Evolutionary conservation across 1,284 basidiomycete genomes (phyloP).

Genomic region (Rugiboletus extremiorientalis): DNA sequence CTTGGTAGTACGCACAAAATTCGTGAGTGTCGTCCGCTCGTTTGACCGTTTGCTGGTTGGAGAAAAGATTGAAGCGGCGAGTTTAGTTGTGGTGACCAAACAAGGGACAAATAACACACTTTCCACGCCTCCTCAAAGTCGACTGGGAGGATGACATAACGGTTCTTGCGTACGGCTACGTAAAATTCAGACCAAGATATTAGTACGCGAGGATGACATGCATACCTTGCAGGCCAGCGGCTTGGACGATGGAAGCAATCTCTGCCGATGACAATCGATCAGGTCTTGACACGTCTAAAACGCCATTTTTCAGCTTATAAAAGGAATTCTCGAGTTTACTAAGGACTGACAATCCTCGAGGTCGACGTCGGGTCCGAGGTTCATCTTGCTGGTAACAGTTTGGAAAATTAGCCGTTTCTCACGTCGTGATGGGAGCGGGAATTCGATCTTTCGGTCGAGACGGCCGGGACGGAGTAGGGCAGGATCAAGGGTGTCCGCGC

Average conservation of each 20-base stretch:
- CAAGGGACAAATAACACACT: constrained; percentile 60
- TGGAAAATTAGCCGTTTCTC: constrained; percentile 99
- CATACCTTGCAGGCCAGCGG: constrained; percentile 93
- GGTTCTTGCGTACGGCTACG: constrained; percentile 93
- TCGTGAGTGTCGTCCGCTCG: constrained; percentile 91
- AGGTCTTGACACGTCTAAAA: constrained; percentile 90
- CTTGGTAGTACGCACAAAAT: constrained; percentile 70
- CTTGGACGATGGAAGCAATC: constrained; percentile 95
- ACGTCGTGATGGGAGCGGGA: constrained; percentile 91
- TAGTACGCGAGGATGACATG: neutral
- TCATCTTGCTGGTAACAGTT: constrained; percentile 97
- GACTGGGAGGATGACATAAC: constrained; percentile 94
- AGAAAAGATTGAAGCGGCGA: constrained; percentile 36
- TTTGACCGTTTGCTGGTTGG: constrained; percentile 86
- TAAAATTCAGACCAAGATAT: constrained; percentile 3
- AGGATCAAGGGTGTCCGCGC: constrained; percentile 95
- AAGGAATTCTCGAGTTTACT: neutral
- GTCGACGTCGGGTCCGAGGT: constrained; percentile 96
- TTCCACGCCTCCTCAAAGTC: constrained; percentile 99
- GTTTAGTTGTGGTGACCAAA: constrained; percentile 43
- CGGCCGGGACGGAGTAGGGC: constrained; percentile 97
- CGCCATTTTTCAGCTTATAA: constrained; percentile 8
- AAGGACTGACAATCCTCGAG: constrained; percentile 87
- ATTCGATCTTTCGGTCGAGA: constrained; percentile 98
- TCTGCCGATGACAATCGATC: constrained; percentile 96